phyloP scores from a whole-genome alignment of 225 moss, liverwort and hornwort species.

The Rhytidiadelphus loreus region DNA sequence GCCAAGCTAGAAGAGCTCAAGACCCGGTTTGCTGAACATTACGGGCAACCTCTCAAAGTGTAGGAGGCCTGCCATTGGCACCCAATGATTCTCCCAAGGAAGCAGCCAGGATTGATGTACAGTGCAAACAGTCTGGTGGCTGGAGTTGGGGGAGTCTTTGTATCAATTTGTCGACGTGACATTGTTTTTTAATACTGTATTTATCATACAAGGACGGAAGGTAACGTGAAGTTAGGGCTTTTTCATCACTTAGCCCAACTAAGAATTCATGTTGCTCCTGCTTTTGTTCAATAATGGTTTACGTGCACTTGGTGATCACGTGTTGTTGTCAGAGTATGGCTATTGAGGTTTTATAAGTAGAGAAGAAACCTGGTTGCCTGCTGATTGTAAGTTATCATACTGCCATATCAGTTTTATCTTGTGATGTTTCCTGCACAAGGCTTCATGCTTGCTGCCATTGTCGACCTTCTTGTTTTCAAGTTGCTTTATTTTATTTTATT shows the following conservation, averaged over 20 bases:
- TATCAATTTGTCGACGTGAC: conserved; percentile 21
- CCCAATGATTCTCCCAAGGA: not conserved
- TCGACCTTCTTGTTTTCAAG: not conserved
- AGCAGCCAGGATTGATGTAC: conserved; percentile 9
- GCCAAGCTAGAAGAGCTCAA: conserved; percentile 78
- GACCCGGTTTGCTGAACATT: conserved; percentile 49
- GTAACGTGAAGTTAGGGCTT: not conserved
- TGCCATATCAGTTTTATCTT: not conserved
- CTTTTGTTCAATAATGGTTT: not conserved
- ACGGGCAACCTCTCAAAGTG: conserved; percentile 37
- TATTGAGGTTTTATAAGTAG: not conserved
- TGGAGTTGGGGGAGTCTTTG: not conserved
- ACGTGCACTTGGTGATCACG: not conserved
- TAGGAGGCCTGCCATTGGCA: conserved; percentile 1
- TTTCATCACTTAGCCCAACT: not conserved
- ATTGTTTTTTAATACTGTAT: conserved; percentile 2
- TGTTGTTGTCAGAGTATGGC: not conserved
- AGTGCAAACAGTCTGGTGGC: conserved; percentile 9
- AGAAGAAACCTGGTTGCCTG: not conserved
- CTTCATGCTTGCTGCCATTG: not conserved
- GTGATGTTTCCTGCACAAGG: not conserved
- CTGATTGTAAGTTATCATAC: not conserved
- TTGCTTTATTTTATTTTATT: not conserved
- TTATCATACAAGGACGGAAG: not conserved
- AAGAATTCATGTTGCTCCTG: not conserved